Evolutionary conservation across 2,329 filamentous ascomycete genomes (phyloP).

Genomic region (Phialophora tarda): DNA sequence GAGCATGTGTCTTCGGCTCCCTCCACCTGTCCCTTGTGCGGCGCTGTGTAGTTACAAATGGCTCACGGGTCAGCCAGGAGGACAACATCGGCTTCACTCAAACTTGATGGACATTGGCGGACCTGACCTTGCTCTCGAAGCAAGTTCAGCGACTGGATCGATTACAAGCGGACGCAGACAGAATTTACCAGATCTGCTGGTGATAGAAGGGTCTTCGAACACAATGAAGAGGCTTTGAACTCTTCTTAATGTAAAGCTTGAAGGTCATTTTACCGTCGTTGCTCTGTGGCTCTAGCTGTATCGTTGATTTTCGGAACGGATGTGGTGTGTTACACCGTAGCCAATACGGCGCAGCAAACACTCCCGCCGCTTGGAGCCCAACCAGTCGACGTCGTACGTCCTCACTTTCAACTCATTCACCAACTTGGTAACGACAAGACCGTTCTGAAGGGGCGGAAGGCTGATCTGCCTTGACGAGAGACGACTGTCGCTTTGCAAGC

Average conservation of each 20-base stretch:
- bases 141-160: background rate
- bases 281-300: background rate
- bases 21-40: background rate
- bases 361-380: background rate
- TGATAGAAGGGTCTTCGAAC: background rate
- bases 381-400: background rate
- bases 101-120: background rate
- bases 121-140: background rate
- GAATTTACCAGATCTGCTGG: background rate
- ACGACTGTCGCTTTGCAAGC: background rate
- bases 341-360: background rate
- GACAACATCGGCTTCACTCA: background rate
- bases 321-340: background rate
- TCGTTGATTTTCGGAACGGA: background rate
- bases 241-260: background rate
- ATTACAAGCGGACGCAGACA: background rate
- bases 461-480: background rate
- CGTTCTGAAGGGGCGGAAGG: background rate
- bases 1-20: background rate
- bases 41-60: background rate
- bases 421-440: background rate
- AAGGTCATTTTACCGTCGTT: background rate
- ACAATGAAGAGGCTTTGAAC: background rate
- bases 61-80: background rate
- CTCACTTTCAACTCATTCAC: slow-evolving; percentile 3